These are phyloP conservation scores for Zygosaccharomyces bailii DNA, from an alignment of 805 yeast genomes.

Conservation along the genomic window DNA sequence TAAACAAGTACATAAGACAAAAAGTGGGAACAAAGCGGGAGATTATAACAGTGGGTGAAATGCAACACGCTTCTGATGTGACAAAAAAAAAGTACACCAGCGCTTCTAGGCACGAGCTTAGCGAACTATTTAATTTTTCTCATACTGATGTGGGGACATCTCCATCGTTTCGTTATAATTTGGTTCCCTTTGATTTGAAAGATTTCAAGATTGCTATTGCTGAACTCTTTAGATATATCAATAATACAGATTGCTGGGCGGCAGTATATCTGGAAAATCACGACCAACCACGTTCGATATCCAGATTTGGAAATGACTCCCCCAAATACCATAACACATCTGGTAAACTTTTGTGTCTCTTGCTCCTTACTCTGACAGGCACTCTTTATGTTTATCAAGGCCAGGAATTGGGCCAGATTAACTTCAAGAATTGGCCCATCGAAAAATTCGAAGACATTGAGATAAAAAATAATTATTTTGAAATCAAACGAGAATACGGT, in stretches of 20 bases:
- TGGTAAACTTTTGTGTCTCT: slow-evolving; percentile 47
- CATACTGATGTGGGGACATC: slow-evolving; percentile 40
- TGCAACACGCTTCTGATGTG: slow-evolving; percentile 43
- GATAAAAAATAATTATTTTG: slow-evolving; percentile 42
- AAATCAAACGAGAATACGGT: slow-evolving; percentile 29
- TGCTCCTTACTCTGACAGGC: slow-evolving; percentile 49
- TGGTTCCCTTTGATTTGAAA: slow-evolving; percentile 35
- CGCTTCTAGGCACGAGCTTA: slow-evolving; percentile 39
- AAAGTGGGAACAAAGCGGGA: slow-evolving; percentile 39
- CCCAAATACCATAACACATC: slow-evolving; percentile 37
- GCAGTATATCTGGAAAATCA: slow-evolving; percentile 56
- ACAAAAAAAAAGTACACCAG: slow-evolving; percentile 43
- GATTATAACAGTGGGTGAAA: slow-evolving; percentile 57
- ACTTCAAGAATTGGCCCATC: slow-evolving; percentile 45
- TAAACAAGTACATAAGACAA: slow-evolving; percentile 42
- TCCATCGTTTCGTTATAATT: slow-evolving; percentile 37
- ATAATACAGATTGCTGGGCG: slow-evolving; percentile 55
- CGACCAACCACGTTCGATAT: slow-evolving; percentile 53
- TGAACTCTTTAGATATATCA: slow-evolving; percentile 39
- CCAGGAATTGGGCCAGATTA: slow-evolving; percentile 57
- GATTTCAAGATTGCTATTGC: slow-evolving; percentile 43
- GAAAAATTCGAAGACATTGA: slow-evolving; percentile 51
- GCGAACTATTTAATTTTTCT: slow-evolving; percentile 41
- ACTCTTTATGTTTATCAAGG: slow-evolving; percentile 58
- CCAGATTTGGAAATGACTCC: slow-evolving; percentile 49